Evolutionary conservation across 2,329 filamentous ascomycete species (phyloP).

Genomic region (Colletotrichum sp.): DNA sequence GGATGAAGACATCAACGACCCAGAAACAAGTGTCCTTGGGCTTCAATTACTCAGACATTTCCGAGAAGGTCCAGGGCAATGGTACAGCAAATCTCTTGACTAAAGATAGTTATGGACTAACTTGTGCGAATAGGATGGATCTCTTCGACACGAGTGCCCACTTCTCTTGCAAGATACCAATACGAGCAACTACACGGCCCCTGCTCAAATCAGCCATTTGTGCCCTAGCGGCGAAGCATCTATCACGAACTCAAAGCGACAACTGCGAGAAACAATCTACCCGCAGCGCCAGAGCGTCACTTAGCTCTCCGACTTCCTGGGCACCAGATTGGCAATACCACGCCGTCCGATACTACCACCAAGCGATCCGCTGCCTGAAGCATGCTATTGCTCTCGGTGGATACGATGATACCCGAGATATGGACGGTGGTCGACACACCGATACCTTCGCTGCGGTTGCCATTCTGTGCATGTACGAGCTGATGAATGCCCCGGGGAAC

Average conservation of each 20-base stretch:
- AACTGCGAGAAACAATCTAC: slow-evolving; percentile 51
- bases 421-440: slow-evolving; percentile 36
- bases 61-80: slow-evolving; percentile 2
- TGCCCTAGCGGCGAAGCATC: slow-evolving; percentile 67
- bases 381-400: slow-evolving; percentile 23
- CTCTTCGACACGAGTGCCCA: slow-evolving; percentile 61
- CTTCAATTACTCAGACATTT: neutral
- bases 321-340: neutral
- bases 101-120: neutral
- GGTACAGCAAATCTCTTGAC: neutral
- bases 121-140: slow-evolving; percentile 44
- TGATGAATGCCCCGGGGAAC: slow-evolving; percentile 66
- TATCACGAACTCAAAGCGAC: slow-evolving; percentile 62
- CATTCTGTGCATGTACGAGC: slow-evolving; percentile 71
- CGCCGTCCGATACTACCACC: neutral
- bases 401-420: neutral
- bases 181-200: slow-evolving; percentile 56
- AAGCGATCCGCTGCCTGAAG: slow-evolving; percentile 40
- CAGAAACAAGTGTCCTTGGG: neutral
- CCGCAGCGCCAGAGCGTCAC: slow-evolving; percentile 46
- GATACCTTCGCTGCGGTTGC: slow-evolving; percentile 68
- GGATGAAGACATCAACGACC: neutral
- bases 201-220: slow-evolving; percentile 55
- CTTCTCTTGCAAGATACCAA: slow-evolving; percentile 64
- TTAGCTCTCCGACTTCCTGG: neutral